These are phyloP conservation scores for Paxillus involutus DNA, from an alignment of 768 basidiomycete genomes.

Conservation along the genomic window DNA sequence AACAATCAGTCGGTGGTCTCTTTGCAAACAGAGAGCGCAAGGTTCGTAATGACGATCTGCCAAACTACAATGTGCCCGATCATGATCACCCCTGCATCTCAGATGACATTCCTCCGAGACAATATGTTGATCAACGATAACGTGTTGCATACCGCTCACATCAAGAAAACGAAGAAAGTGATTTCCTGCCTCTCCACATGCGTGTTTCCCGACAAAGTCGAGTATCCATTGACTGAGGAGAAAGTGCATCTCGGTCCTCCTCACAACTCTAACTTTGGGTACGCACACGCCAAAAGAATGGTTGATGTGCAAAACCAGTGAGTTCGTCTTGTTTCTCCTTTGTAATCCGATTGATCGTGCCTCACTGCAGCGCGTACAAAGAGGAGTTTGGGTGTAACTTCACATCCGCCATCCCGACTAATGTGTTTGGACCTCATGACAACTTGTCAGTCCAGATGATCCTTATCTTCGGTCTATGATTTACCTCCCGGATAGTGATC, in stretches of 20 bases:
- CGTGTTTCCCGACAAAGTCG: constrained; percentile 94
- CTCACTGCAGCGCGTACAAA: constrained; percentile 75
- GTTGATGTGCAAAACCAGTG: constrained; percentile 96
- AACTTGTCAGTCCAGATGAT: constrained; percentile 65
- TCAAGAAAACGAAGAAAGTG: constrained; percentile 67
- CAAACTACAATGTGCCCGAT: neutral
- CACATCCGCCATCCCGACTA: constrained; percentile 95
- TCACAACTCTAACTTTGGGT: constrained; percentile 94
- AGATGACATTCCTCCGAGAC: constrained; percentile 92
- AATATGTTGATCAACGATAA: constrained; percentile 97
- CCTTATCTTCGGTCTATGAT: neutral
- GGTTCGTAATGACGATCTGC: constrained; percentile 35
- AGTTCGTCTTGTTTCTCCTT: constrained; percentile 20
- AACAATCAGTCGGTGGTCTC: constrained; percentile 76
- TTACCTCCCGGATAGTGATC: constrained; percentile 52
- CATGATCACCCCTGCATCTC: constrained; percentile 1
- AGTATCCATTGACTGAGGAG: constrained; percentile 88
- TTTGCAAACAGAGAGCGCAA: constrained; percentile 97
- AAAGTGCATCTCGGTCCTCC: constrained; percentile 93
- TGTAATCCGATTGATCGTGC: neutral
- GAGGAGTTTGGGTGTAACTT: constrained; percentile 95
- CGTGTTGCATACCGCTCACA: constrained; percentile 75
- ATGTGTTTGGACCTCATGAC: constrained; percentile 93
- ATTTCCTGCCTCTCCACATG: constrained; percentile 97
- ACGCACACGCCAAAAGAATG: constrained; percentile 93